A percentile compares a stretch with the other conserved stretches of the same genome.
Conservation (phyloP, 164 flowering plant species). For the Vitis rotundifolia region DNA sequence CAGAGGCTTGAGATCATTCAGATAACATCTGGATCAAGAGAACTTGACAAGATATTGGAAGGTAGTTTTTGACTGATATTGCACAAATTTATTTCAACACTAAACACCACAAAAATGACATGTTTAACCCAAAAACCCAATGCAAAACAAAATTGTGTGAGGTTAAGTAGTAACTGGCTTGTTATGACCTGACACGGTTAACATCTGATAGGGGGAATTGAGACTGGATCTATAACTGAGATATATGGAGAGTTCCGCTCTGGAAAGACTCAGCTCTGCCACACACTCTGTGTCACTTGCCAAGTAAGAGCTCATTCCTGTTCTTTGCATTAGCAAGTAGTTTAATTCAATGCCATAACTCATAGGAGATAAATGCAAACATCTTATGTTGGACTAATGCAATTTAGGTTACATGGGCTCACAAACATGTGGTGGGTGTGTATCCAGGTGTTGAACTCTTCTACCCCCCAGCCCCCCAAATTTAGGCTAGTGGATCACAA, state of each 20-base stretch:
- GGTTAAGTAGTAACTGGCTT: neutral
- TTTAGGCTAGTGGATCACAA: no score
- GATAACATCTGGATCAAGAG: constrained; percentile 89
- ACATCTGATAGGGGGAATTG: constrained; percentile 72
- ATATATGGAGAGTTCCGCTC: constrained; percentile 93
- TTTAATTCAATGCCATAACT: no score
- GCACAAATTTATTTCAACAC: neutral
- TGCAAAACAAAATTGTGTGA: neutral
- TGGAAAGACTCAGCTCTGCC: constrained; percentile 96
- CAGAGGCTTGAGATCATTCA: constrained; percentile 90
- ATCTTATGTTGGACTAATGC: no score
- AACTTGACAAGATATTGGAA: constrained; percentile 87
- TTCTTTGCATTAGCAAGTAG: neutral
- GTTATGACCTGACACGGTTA: neutral
- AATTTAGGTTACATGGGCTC: no score
- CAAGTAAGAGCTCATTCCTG: constrained; percentile 51
- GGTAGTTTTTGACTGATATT: constrained; percentile 33
- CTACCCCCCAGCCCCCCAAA: no score
- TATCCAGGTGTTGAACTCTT: no score
- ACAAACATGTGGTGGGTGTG: no score
- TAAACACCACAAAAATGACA: neutral
- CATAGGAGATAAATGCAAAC: no score
- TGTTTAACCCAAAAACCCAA: neutral
- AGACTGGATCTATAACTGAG: constrained; percentile 95
- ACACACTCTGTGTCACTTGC: constrained; percentile 94